These are phyloP conservation scores for Suhomyces vadensis DNA, from an alignment of 805 yeast genomes.

Conservation along the genomic window DNA sequence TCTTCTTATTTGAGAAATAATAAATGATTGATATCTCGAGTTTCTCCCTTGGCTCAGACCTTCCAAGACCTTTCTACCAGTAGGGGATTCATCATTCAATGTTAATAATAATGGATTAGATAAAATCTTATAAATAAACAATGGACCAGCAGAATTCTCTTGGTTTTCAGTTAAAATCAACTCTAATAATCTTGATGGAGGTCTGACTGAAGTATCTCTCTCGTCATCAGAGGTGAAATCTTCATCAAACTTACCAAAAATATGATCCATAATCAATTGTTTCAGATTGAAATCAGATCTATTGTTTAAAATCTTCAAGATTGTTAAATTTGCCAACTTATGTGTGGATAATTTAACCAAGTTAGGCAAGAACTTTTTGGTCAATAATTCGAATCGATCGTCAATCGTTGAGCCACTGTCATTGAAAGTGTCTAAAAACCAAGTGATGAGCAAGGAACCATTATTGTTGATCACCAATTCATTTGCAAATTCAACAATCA, in stretches of 20 bases:
- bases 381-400: slow-evolving; percentile 64
- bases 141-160: slow-evolving; percentile 52
- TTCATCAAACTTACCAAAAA: slow-evolving; percentile 55
- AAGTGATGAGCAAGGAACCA: slow-evolving; percentile 85
- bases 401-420: slow-evolving; percentile 33
- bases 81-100: slow-evolving; percentile 17
- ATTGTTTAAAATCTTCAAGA: slow-evolving; percentile 73
- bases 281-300: slow-evolving; percentile 66
- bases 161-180: slow-evolving; percentile 63
- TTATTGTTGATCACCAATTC: slow-evolving; percentile 80
- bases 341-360: slow-evolving; percentile 69
- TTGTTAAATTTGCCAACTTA: slow-evolving; percentile 80
- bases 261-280: slow-evolving; percentile 57
- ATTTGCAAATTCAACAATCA: slow-evolving; percentile 75
- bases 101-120: slow-evolving; percentile 63
- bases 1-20: slow-evolving; percentile 61
- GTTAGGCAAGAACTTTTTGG: slow-evolving; percentile 60
- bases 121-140: slow-evolving; percentile 74
- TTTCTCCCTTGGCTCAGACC: slow-evolving; percentile 19
- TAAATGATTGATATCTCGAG: slow-evolving; percentile 49
- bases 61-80: slow-evolving; percentile 17
- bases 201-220: slow-evolving; percentile 9
- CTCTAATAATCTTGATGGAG: slow-evolving; percentile 51
- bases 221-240: slow-evolving; percentile 20
- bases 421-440: slow-evolving; percentile 82